phyloP scores from a whole-genome alignment of 2,329 filamentous ascomycete species.

The Cordyceps javanica region DNA sequence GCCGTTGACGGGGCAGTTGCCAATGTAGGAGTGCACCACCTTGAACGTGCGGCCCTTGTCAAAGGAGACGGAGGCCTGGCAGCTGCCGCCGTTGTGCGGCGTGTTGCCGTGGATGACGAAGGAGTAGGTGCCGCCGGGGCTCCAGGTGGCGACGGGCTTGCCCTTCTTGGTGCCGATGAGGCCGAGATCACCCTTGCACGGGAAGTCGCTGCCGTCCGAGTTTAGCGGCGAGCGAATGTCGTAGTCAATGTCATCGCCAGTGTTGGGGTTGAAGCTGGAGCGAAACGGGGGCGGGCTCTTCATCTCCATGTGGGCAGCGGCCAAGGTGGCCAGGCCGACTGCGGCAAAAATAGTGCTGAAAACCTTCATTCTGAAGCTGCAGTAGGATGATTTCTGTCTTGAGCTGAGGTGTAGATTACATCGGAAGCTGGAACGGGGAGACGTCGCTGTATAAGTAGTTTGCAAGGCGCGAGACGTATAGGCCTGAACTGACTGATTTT shows the following conservation, averaged over 20 bases:
- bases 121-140: slow-evolving; percentile 45
- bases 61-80: slow-evolving; percentile 56
- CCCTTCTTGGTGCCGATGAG: slow-evolving; percentile 26
- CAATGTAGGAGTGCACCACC: slow-evolving; percentile 36
- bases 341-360: neutral
- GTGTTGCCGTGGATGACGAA: slow-evolving; percentile 49
- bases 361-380: slow-evolving; percentile 6
- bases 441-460: neutral
- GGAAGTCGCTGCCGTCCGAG: slow-evolving; percentile 46
- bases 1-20: slow-evolving; percentile 27
- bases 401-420: neutral
- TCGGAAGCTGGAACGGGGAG: neutral
- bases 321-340: slow-evolving; percentile 7
- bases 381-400: neutral
- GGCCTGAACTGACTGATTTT: neutral
- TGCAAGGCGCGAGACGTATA: too few species aligned
- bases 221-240: slow-evolving; percentile 54
- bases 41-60: slow-evolving; percentile 54
- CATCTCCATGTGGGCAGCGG: slow-evolving; percentile 26
- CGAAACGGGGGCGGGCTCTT: slow-evolving; percentile 24
- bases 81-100: slow-evolving; percentile 53
- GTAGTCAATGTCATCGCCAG: slow-evolving; percentile 37
- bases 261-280: slow-evolving; percentile 23
- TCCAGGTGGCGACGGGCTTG: slow-evolving; percentile 42
- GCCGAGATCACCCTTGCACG: slow-evolving; percentile 48